Evolutionary conservation across 306 rosid species (phyloP).

Genomic region (Abrus pulchellus): DNA sequence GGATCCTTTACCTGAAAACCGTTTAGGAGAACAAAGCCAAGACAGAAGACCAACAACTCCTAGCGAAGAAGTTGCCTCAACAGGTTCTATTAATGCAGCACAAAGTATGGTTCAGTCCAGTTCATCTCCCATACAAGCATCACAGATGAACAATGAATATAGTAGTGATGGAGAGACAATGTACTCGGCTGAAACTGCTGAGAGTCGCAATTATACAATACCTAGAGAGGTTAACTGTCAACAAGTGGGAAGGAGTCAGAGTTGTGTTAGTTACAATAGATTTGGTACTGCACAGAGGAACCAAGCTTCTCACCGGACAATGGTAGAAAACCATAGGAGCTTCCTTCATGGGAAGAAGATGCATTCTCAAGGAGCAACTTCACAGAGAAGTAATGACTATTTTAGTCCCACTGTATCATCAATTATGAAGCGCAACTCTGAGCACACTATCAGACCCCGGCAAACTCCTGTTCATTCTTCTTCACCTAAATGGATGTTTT

Average conservation of each 20-base stretch:
- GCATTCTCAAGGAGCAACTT: constrained; percentile 90
- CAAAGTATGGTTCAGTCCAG: constrained; percentile 84
- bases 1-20: constrained; percentile 59
- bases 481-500: constrained; percentile 93
- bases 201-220: constrained; percentile 82
- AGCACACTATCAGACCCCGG: constrained; percentile 69
- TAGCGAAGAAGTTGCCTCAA: constrained; percentile 68
- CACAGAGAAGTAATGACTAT: constrained; percentile 93
- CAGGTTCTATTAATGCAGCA: constrained; percentile 80
- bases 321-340: constrained; percentile 81
- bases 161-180: constrained; percentile 96
- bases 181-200: constrained; percentile 99
- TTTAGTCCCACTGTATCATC: constrained; percentile 95
- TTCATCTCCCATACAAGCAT: constrained; percentile 67
- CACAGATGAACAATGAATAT: constrained; percentile 70
- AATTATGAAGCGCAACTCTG: constrained; percentile 87
- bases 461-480: constrained; percentile 87
- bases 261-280: constrained; percentile 90
- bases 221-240: constrained; percentile 80
- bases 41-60: constrained; percentile 48
- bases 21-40: constrained; percentile 49
- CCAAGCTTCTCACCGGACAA: constrained; percentile 66
- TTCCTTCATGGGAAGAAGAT: constrained; percentile 79
- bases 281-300: constrained; percentile 72
- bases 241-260: constrained; percentile 94